Base-by-base conservation (phyloP, 179 eudicot genomes). In the Carnegiea gigantea region DNA sequence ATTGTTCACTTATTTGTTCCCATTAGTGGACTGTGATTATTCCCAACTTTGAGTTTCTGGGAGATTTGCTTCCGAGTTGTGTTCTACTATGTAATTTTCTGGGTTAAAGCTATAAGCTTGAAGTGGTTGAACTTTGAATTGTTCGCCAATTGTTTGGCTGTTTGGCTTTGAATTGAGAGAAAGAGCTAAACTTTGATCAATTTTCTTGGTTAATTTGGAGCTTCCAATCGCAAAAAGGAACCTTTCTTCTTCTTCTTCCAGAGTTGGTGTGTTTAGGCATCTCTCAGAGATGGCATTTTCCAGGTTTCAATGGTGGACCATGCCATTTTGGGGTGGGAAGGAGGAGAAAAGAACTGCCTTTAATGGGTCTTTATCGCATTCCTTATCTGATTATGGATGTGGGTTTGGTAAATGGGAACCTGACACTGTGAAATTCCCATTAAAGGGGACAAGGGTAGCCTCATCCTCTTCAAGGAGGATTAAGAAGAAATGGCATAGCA, bases 401-500 rank as follows among this genome's bases (percentile, higher is more conserved):
- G 62, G 23, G 62, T 57, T 57, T 57, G 62, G 62, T 5, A 20
- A 5, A 57, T 0, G 62, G 53, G 53, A 48, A 48, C 53, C 53
- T 33, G 98, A 91, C 23, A 86, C 82, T 70, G 83, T 89, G 84
- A 93, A 85, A 49, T 92, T 91, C 78, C 83, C 90, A 54, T 57
- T 85, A 1, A 90, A 84, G 17, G 84, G 85, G 77, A 78, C 84
- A n/a, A 86, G 86, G 46, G 49, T 86, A 44, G 83, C 87, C 23
- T 75, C 90, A 21, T 79, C 86, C 5, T 82, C 85, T 18, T 82
- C 83, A 43, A 89, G 92, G 75, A 92, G 83, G 86, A 73, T 83
- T 28, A 91, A 86, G 89, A 86, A 87, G 86, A 91, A 91, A 81
- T 87, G 92, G 93, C 78, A 87, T 59, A 89, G 93, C 75, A 87